These are phyloP conservation scores for Fraxinus angustifolia DNA, from an alignment of 305 asterid species.

Conservation along the genomic window DNA sequence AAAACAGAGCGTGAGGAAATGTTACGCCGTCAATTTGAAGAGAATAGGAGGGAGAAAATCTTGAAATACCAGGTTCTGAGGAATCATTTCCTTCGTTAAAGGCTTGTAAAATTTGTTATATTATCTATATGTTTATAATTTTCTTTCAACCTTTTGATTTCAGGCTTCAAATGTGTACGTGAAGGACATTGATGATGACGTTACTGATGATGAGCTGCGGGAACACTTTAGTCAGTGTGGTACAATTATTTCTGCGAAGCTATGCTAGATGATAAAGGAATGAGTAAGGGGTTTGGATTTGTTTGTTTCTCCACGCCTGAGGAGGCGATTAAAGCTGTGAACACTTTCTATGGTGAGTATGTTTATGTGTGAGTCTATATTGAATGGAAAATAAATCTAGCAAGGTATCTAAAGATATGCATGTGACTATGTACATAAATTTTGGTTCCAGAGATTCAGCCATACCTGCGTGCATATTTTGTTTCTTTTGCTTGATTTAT, in stretches of 20 bases:
- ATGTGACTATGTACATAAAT: background rate
- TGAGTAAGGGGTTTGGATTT: conserved; percentile 86
- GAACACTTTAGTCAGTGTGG: conserved; percentile 70
- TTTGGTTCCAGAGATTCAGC: background rate
- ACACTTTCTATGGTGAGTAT: conserved; percentile 58
- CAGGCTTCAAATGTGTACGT: conserved; percentile 82
- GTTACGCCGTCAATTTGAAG: conserved; percentile 67
- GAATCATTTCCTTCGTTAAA: conserved; percentile 10
- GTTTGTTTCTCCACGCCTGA: conserved; percentile 79
- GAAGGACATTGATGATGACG: conserved; percentile 70
- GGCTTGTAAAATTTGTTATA: conserved; percentile 2
- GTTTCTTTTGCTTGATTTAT: conserved; percentile 3
- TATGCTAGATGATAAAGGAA: conserved; percentile 78
- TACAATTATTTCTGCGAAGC: conserved; percentile 65
- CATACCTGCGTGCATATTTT: background rate
- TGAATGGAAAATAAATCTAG: conserved; percentile 4
- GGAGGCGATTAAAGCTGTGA: conserved; percentile 70
- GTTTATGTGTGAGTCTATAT: background rate
- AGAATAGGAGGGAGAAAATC: conserved; percentile 60
- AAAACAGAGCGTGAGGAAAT: conserved; percentile 70
- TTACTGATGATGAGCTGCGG: conserved; percentile 63
- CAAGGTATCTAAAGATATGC: background rate
- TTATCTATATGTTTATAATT: conserved; percentile 10
- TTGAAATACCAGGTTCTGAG: conserved; percentile 58
- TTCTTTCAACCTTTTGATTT: conserved; percentile 8